Base-by-base conservation (phyloP, 2,329 filamentous ascomycete genomes). In the Colletotrichum sp. region DNA sequence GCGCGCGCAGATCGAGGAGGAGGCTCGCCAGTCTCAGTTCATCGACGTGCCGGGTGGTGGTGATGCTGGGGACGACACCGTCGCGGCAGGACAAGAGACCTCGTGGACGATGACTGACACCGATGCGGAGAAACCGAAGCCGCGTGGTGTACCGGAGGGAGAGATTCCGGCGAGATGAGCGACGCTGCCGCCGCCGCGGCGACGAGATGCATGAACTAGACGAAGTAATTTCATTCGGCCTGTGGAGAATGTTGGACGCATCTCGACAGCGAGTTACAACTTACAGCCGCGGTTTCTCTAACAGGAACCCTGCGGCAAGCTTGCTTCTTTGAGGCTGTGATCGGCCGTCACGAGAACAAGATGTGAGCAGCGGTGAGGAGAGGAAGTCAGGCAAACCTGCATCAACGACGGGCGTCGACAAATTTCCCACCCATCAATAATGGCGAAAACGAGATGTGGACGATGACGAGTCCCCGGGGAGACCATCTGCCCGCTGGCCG, bases 1-100 rank as follows among this genome's bases (percentile, higher is more conserved):
- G 71, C 76, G 76, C 8, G 73, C 74, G 64, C 66, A 76, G 69
- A 70, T 79, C 71, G 74, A 72, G 68, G 70, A 69, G 3, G 73
- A 79, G 30, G 68, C 66, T 21, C 69, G 64, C 8, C 10, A 18
- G 57, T n/a, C 28, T 6, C 62, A 55, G 32, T 30, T 30, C 32
- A 30, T 63, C 59, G 59, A 63, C 26, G 28, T 34, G 18, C 4
- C 59, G 12, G 13, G 59, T 4, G 62, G 13, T 4, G 32, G 13
- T 16, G 24, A 3, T 59, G 55, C 24, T 2, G 32, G 10, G 16
- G 21, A 64, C 16, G n/a, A 64, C 60, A n/a, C 0, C 1, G 30
- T 12, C 49, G 71, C 21, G 8, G 59, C 7, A 4, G 59, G 26
- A 5, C 62, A 63, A 4, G 60, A 71, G n/a, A 52, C 68, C 15